Evolutionary conservation across 2,329 filamentous ascomycete species (phyloP).

Genomic region (Aspergillus luchuensis): DNA sequence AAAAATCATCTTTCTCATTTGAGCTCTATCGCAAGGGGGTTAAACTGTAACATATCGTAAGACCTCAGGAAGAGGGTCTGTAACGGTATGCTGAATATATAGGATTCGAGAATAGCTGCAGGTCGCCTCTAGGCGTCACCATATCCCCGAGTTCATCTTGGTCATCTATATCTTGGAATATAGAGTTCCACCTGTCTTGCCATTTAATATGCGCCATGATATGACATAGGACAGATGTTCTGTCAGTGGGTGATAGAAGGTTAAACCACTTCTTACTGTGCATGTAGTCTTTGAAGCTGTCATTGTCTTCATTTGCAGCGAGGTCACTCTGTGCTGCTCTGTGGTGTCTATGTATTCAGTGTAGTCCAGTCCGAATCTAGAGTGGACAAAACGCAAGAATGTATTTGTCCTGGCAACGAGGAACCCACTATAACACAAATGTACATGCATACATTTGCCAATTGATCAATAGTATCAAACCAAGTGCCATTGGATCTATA

Average conservation of each 20-base stretch:
- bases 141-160: too few species aligned
- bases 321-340: neutral
- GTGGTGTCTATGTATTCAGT: neutral
- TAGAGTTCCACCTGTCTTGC: neutral
- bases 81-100: too few species aligned
- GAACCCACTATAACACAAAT: neutral
- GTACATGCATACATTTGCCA: too few species aligned
- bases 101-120: too few species aligned
- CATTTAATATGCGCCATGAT: neutral
- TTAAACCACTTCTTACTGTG: neutral
- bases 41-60: too few species aligned
- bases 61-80: too few species aligned
- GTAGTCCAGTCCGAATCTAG: neutral
- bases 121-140: too few species aligned
- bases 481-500: neutral
- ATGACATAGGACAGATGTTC: neutral
- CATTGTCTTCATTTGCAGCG: neutral
- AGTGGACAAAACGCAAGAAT: neutral
- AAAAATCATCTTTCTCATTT: too few species aligned
- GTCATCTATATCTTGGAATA: too few species aligned
- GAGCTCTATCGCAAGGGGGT: too few species aligned
- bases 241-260: neutral
- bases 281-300: neutral
- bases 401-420: neutral
- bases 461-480: neutral